Base-by-base conservation (phyloP, 306 rosid species). In the Cyclanthera cordifolia region DNA sequence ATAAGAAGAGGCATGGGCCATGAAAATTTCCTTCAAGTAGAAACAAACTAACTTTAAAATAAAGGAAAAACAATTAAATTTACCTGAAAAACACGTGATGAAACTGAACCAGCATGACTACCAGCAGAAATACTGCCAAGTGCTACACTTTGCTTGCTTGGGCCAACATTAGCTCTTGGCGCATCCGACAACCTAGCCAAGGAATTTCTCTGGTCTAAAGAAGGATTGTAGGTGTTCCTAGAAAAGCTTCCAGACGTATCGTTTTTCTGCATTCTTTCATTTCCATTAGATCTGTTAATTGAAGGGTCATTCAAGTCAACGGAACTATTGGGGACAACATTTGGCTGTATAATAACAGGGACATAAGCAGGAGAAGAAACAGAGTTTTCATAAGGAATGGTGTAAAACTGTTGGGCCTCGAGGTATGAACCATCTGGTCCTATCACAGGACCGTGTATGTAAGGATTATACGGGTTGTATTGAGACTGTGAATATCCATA, bases 401-500 rank as follows among this genome's bases (percentile, higher is more conserved):
- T 65, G 77, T 79, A 91, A 75, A 84, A 92, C 58, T 84, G 90
- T 61, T 87, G 90, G 20, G 81, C 81, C 77, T 88, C 92, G 28
- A 78, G 82, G 77, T 75, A 79, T 13, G 85, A 80, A 66, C 85
- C 85, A 81, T 89, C 96, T 73, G 72, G 85, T 74, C 97, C 95
- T 50, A 92, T 78, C 86, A 84, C 39, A 64, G 96, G 96, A 79
- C 98, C 95, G 53, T 90, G 98, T 74, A 92, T 89, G 85, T 85
- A 92, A 64, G 98, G 96, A 81, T 92, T 92, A 84, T 89, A 92
- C 43, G 98, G 96, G 76, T 92, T 92, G 81, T 87, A 92, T 53
- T 94, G 92, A 74, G 96, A 87, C 93, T 89, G 95, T 92, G 90
- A 84, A 89, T 82, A 92, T 71, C 98, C 95, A 83, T 92, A 87